Percentiles rank a stretch among this genome's conserved stretches.
phyloP scores from a whole-genome alignment of 768 basidiomycete genomes.

The Podaxis pistillaris region DNA sequence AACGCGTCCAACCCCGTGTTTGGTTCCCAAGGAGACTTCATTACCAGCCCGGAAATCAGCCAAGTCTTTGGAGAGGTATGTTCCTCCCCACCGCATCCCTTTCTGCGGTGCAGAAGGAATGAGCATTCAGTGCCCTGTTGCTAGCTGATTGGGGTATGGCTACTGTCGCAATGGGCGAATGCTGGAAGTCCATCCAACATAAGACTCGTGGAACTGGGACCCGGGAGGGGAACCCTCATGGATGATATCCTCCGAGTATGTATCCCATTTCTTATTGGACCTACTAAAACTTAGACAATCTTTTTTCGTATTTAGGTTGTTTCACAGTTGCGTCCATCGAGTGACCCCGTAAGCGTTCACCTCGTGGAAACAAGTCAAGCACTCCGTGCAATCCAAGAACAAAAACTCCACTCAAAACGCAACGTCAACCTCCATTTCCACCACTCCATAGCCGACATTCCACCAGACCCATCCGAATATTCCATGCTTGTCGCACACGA shows the following conservation, averaged over 20 bases:
- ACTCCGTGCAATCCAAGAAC: slow-evolving; percentile 63
- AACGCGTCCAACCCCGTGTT: slow-evolving; percentile 72
- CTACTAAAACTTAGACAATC: neutral
- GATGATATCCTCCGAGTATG: slow-evolving; percentile 83
- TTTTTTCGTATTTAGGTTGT: slow-evolving; percentile 40
- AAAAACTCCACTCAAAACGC: slow-evolving; percentile 40
- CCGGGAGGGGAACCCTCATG: slow-evolving; percentile 91
- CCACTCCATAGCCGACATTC: slow-evolving; percentile 67
- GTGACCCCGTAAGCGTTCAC: slow-evolving; percentile 50
- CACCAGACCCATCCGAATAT: slow-evolving; percentile 47
- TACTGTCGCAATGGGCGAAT: slow-evolving; percentile 70
- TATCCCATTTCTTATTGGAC: neutral
- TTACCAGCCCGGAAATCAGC: slow-evolving; percentile 94
- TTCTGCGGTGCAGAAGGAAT: slow-evolving; percentile 30
- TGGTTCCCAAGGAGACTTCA: slow-evolving; percentile 87
- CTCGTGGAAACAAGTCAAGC: slow-evolving; percentile 79
- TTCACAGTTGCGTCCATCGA: slow-evolving; percentile 40
- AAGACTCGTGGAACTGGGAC: slow-evolving; percentile 88
- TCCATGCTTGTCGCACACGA: slow-evolving; percentile 94
- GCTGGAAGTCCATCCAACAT: slow-evolving; percentile 48
- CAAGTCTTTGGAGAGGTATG: slow-evolving; percentile 95
- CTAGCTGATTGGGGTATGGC: slow-evolving; percentile 88
- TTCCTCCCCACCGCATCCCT: slow-evolving; percentile 8
- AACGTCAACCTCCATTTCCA: slow-evolving; percentile 64
- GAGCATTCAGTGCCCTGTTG: slow-evolving; percentile 27